A percentile compares a stretch with the other conserved stretches of the same genome.
Conservation (phyloP, 768 basidiomycete species). For the Royoungia palumana region DNA sequence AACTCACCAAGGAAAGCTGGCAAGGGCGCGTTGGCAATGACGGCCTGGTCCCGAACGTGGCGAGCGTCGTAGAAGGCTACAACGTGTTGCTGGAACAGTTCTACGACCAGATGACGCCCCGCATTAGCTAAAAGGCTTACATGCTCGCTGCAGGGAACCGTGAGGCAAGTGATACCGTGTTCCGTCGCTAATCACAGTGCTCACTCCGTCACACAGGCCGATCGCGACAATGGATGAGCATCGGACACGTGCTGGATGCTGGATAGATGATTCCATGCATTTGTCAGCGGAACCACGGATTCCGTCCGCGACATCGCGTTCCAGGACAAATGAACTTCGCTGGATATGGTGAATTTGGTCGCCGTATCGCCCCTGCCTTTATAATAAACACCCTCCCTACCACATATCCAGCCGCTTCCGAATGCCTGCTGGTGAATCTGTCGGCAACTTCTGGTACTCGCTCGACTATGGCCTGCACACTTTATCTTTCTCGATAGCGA, state of each 20-base stretch:
- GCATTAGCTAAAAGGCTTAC: constrained; percentile 24
- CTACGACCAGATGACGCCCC: constrained; percentile 26
- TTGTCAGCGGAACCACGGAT: constrained; percentile 23
- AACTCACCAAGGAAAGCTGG: constrained; percentile 30
- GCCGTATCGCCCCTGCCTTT: not conserved
- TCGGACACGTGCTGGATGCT: not conserved
- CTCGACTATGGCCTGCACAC: constrained; percentile 30
- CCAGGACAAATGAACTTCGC: constrained; percentile 28
- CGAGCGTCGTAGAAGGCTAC: constrained; percentile 22
- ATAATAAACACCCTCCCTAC: not conserved
- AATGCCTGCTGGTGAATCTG: constrained; percentile 27
- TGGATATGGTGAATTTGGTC: constrained; percentile 22
- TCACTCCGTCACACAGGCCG: constrained; percentile 14
- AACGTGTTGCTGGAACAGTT: constrained; percentile 25
- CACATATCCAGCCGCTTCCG: constrained; percentile 23
- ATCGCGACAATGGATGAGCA: constrained; percentile 28
- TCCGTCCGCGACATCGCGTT: constrained; percentile 21
- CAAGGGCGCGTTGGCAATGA: constrained; percentile 28
- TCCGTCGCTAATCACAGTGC: not conserved
- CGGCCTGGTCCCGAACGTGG: constrained; percentile 23
- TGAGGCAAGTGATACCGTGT: constrained; percentile 13
- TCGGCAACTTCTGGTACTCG: constrained; percentile 33
- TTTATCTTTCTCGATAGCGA: constrained; percentile 22
- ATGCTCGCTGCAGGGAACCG: constrained; percentile 29
- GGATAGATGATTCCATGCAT: not conserved